A percentile compares a stretch with the other conserved stretches of the same genome.
These are phyloP conservation scores for Alternaria rosae DNA, from an alignment of 2,329 filamentous ascomycete genomes.

Conservation along the genomic window DNA sequence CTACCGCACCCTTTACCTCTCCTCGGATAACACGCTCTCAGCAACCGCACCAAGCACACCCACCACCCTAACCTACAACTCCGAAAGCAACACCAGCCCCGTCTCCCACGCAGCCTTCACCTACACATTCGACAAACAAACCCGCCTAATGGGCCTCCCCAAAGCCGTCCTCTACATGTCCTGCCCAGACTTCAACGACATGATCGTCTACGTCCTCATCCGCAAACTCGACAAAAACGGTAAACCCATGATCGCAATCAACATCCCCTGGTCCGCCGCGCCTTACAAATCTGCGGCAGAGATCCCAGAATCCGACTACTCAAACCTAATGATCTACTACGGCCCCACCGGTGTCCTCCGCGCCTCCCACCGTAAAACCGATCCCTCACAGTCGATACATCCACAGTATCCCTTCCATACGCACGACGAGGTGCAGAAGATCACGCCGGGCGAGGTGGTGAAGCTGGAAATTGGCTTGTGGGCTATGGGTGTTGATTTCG, in stretches of 20 bases:
- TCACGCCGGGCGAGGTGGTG: conserved; percentile 39
- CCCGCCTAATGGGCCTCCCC: conserved; percentile 56
- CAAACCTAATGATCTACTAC: conserved; percentile 11
- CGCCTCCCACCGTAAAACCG: conserved; percentile 18
- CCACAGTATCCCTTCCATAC: conserved; percentile 43
- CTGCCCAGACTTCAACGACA: conserved; percentile 53
- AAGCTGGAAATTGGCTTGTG: conserved; percentile 32
- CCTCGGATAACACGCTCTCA: neutral
- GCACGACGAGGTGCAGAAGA: conserved; percentile 52
- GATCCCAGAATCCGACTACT: conserved; percentile 15
- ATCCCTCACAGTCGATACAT: conserved; percentile 21
- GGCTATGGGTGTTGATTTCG: conserved; percentile 54
- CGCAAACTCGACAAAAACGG: conserved; percentile 41
- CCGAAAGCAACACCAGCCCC: conserved; percentile 5
- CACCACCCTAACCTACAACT: conserved; percentile 6
- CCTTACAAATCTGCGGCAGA: conserved; percentile 10
- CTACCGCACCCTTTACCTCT: conserved; percentile 22
- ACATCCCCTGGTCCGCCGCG: conserved; percentile 47
- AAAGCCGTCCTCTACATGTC: conserved; percentile 59
- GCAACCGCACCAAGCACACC: neutral
- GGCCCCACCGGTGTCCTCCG: conserved; percentile 23
- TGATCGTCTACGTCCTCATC: conserved; percentile 38
- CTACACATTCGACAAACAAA: conserved; percentile 50
- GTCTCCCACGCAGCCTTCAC: conserved; percentile 39
- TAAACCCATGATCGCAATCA: conserved; percentile 52